These are phyloP conservation scores for Chlamydomonas reinhardtii DNA, from an alignment of 163 green algal genomes.

Conservation along the genomic window DNA sequence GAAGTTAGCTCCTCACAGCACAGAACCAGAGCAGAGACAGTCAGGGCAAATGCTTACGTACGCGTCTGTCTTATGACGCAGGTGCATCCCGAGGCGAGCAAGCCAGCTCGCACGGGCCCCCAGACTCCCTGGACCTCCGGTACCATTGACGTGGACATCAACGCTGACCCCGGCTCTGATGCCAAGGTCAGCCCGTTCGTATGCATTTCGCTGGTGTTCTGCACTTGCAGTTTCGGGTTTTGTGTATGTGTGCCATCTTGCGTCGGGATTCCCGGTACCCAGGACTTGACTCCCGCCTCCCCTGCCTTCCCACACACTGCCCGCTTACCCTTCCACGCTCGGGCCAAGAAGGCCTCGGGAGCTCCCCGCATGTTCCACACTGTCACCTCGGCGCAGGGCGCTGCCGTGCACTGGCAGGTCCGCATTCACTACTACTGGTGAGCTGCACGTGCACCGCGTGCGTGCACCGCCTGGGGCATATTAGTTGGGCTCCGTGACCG, in stretches of 20 bases:
- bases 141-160: conserved; percentile 66
- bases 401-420: conserved; percentile 89
- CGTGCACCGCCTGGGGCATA: too few relatives aligned
- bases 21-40: too few relatives aligned
- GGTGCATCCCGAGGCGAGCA: conserved; percentile 72
- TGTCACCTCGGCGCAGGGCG: conserved; percentile 85
- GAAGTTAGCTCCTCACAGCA: too few relatives aligned
- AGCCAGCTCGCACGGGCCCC: conserved; percentile 70
- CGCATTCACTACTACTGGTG: conserved; percentile 92
- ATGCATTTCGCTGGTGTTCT: too few relatives aligned
- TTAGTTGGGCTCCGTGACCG: too few relatives aligned
- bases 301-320: background rate
- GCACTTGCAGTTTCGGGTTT: too few relatives aligned
- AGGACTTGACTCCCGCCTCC: background rate
- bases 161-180: conserved; percentile 36
- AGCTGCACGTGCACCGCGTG: too few relatives aligned
- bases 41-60: too few relatives aligned
- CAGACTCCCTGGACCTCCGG: conserved; percentile 84
- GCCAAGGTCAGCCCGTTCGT: background rate
- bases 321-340: background rate
- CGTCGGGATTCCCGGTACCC: background rate
- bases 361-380: conserved; percentile 78
- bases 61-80: conserved; percentile 9
- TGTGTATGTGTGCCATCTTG: background rate
- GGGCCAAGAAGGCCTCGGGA: background rate